Percentiles rank a stretch among this genome's conserved stretches.
phyloP scores from a whole-genome alignment of 495 filamentous ascomycete species.

The Gamarada debralockiae region DNA sequence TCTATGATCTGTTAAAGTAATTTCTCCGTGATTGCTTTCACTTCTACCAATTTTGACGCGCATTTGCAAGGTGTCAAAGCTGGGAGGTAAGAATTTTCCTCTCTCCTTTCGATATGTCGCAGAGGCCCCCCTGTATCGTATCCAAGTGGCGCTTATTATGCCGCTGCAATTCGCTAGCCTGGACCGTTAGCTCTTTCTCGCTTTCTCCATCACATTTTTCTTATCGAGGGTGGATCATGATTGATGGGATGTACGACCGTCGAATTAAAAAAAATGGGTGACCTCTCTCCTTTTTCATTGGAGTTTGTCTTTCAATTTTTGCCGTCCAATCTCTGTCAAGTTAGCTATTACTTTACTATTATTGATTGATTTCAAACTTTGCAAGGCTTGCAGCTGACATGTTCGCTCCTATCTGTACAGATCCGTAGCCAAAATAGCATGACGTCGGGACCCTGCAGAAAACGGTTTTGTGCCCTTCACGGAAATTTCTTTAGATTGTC shows the following conservation, averaged over 20 bases:
- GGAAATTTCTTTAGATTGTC: conserved; percentile 10
- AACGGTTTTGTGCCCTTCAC: conserved; percentile 1
- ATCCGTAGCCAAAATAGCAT: conserved; percentile 18
- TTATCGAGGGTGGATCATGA: conserved; percentile 12
- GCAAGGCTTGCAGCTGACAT: conserved; percentile 14
- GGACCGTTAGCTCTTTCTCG: background rate
- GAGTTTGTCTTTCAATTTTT: background rate
- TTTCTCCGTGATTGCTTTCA: too few species aligned
- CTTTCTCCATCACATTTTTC: conserved; percentile 7
- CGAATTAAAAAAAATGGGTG: background rate
- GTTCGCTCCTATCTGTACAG: background rate
- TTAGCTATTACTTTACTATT: background rate
- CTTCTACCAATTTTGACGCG: too few species aligned
- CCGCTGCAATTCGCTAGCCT: conserved; percentile 13
- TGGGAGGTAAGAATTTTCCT: background rate
- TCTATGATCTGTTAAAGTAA: too few species aligned
- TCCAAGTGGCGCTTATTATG: conserved; percentile 14
- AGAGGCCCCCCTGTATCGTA: background rate
- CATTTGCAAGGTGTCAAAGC: background rate
- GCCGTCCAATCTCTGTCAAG: too few species aligned
- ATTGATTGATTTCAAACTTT: conserved; percentile 9
- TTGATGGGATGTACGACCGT: background rate
- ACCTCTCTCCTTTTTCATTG: background rate
- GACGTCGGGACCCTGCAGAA: conserved; percentile 23
- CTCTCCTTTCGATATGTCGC: background rate